Percentiles rank a stretch among this genome's conserved stretches.
Evolutionary conservation across 2,329 filamentous ascomycete species (phyloP).

Genomic region (Chaetomium globosum): DNA sequence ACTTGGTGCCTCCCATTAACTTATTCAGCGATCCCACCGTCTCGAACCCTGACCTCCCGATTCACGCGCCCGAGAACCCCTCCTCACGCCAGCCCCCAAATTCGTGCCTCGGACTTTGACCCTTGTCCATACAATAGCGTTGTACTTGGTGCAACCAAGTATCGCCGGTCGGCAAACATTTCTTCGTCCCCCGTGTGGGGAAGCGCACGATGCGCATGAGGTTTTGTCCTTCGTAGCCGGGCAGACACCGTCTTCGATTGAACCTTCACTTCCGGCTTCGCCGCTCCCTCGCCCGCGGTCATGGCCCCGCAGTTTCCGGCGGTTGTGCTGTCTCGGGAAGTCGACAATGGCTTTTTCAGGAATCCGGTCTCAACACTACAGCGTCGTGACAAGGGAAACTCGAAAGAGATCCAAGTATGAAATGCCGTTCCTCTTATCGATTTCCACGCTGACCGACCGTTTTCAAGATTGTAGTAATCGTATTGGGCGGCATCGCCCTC

Average conservation of each 20-base stretch:
- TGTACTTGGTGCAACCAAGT: background rate
- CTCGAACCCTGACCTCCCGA: background rate
- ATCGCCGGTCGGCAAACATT: slow-evolving; percentile 3
- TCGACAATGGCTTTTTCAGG: background rate
- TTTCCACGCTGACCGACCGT: background rate
- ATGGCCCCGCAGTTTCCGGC: slow-evolving; percentile 29
- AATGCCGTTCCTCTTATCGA: background rate
- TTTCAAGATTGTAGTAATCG: slow-evolving; percentile 21
- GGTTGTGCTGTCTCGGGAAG: slow-evolving; percentile 10
- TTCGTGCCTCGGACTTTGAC: background rate
- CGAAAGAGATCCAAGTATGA: slow-evolving; percentile 2
- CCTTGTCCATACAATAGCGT: background rate
- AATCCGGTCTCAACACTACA: background rate
- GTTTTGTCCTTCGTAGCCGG: slow-evolving; percentile 23
- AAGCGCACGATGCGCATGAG: slow-evolving; percentile 25
- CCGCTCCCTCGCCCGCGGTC: slow-evolving; percentile 3
- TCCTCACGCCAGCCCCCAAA: slow-evolving; percentile 1
- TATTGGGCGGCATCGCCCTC: slow-evolving; percentile 18
- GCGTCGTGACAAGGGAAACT: background rate
- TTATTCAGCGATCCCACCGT: background rate
- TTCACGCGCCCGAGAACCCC: slow-evolving; percentile 9
- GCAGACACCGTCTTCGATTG: slow-evolving; percentile 7
- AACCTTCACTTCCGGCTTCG: background rate
- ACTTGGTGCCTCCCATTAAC: background rate
- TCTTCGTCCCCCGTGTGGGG: slow-evolving; percentile 15